Conservation (phyloP, 352 stramenopile genomes). For the Phytophthora pistaciae region DNA sequence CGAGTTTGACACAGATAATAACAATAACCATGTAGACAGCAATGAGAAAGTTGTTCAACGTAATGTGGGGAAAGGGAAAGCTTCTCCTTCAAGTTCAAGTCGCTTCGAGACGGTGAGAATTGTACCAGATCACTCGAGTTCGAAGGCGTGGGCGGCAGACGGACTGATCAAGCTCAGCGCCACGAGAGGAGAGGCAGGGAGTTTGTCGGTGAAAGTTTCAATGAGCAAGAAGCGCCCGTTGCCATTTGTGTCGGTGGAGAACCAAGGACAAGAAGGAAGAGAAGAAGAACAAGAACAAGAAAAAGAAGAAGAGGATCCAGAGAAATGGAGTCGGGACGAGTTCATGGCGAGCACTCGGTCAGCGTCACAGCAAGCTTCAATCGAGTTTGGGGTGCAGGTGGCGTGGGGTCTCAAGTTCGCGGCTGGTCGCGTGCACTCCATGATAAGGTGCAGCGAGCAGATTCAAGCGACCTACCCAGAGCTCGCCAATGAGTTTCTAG, state of each 20-base stretch:
- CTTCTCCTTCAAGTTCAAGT: not conserved
- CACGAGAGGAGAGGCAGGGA: not conserved
- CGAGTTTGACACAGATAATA: not conserved
- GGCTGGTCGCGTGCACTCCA: slow-evolving; percentile 27
- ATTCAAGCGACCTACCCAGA: not conserved
- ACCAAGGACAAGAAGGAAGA: not conserved
- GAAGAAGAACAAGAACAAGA: not conserved
- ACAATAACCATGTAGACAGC: not conserved
- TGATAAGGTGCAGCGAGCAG: slow-evolving; percentile 21
- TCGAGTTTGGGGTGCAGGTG: slow-evolving; percentile 20
- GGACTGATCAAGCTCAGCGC: slow-evolving; percentile 1
- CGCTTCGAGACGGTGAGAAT: not conserved
- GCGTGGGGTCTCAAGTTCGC: slow-evolving; percentile 15
- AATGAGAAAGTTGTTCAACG: not conserved
- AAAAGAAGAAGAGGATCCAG: not conserved
- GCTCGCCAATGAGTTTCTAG: slow-evolving; percentile 6
- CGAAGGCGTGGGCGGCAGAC: not conserved
- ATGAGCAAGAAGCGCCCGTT: slow-evolving; percentile 3
- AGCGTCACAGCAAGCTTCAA: slow-evolving; percentile 17
- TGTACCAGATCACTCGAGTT: not conserved
- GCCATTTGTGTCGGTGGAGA: not conserved
- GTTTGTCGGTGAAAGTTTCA: not conserved
- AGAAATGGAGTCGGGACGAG: slow-evolving; percentile 4
- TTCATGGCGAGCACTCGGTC: slow-evolving; percentile 28
- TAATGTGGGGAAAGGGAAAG: not conserved